Base-by-base conservation (phyloP, 2,329 filamentous ascomycete species). In the Colletotrichum sp. region DNA sequence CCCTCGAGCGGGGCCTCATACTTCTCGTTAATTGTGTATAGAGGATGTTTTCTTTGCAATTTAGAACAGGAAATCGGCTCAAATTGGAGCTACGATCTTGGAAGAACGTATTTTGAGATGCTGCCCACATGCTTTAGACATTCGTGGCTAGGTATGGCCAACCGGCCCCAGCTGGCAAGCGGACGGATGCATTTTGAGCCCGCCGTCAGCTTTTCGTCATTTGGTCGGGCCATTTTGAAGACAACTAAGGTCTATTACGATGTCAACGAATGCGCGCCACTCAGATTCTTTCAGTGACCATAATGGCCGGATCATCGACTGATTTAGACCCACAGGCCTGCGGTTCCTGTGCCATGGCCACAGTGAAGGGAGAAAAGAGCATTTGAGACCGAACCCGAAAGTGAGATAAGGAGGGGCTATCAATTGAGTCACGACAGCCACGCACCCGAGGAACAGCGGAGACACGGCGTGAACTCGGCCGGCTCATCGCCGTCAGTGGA, bases 241-340 rank as follows among this genome's bases (percentile, higher is more conserved):
- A 7, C 2, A 52, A 21, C n/a, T 1, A 0, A 21, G 2, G n/a
- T 13, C 4, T 5, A 7, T 3, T 7, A 52, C 10, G 12, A 7
- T 52, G 2, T 3, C 12, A 52, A 52, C 10, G n/a, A 13, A 24
- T 21, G n/a, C 12, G 10, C 12, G 2, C 43, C 6, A 2, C 43
- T 4, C n/a, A 7, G 0, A 13, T 24, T 2, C 6, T 43, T 43
- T 13, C n/a, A 13, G 9, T n/a, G 43, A 48, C n/a, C 3, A 48
- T 5, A 0, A 21, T 52, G 0, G n/a, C n/a, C 10, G 43, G n/a
- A 52, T 21, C 43, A 52, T 48, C 43, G 12, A 21, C 2, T 0
- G 43, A 21, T 2, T 2, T 1, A 0, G 10, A 24, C n/a, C n/a
- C 2, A 21, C 43, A 13, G 2, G 10, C 9, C n/a, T 52, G 10